These are phyloP conservation scores for Panicum hallii DNA, from an alignment of 202 grass and related monocot species.

Conservation along the genomic window DNA sequence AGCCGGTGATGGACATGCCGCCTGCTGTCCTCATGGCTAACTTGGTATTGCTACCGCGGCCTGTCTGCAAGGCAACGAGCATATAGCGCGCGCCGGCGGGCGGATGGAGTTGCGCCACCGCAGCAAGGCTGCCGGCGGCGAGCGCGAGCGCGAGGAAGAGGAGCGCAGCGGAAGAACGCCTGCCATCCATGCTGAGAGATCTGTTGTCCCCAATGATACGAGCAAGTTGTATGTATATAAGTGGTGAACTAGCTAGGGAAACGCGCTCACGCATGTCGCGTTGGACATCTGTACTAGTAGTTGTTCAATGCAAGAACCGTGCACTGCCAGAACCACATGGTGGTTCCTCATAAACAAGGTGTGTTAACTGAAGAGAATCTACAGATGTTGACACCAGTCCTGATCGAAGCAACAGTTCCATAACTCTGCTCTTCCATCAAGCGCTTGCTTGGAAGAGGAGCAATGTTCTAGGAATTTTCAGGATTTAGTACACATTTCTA, in stretches of 20 bases:
- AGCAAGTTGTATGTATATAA: not conserved
- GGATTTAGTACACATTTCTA: no score
- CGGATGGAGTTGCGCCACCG: not conserved
- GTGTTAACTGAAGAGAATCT: no score
- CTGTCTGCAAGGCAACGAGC: not conserved
- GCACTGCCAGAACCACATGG: not conserved
- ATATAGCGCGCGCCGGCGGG: not conserved
- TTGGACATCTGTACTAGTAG: not conserved
- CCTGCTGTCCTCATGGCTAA: not conserved
- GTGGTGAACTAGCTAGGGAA: not conserved
- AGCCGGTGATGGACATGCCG: not conserved
- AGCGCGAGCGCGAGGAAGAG: not conserved
- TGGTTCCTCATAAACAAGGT: no score
- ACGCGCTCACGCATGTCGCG: not conserved
- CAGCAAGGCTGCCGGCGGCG: not conserved
- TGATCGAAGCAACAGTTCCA: no score
- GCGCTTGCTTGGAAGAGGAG: no score
- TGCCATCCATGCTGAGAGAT: not conserved
- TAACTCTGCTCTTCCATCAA: no score
- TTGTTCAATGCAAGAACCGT: not conserved
- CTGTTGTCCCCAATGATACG: no score
- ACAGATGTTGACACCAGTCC: no score
- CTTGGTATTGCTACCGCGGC: not conserved
- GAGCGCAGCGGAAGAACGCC: not conserved
- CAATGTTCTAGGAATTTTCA: no score